These are phyloP conservation scores for Dendrostoma leiphaemia DNA, from an alignment of 2,329 filamentous ascomycete species.

Conservation along the genomic window DNA sequence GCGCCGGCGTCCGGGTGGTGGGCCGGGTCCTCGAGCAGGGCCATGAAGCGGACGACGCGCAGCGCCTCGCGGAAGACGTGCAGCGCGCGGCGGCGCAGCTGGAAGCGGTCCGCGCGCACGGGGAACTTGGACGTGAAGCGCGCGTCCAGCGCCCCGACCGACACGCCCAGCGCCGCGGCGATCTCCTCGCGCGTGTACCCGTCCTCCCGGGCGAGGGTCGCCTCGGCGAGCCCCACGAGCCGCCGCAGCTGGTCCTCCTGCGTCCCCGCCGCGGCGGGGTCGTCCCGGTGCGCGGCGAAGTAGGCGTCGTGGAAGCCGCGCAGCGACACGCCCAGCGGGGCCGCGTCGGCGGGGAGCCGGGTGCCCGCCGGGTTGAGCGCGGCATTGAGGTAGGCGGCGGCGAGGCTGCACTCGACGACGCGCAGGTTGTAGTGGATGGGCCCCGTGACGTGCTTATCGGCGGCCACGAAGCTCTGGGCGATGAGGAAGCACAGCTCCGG, in stretches of 20 bases:
- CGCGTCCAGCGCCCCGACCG: constrained; percentile 68
- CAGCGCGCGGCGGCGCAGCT: constrained; percentile 79
- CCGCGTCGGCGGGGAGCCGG: constrained; percentile 70
- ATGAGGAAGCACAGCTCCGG: constrained; percentile 90
- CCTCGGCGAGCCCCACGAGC: constrained; percentile 66
- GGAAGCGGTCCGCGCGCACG: constrained; percentile 83
- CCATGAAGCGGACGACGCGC: constrained; percentile 80
- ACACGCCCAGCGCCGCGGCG: constrained; percentile 66
- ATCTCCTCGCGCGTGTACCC: constrained; percentile 91
- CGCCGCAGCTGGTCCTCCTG: constrained; percentile 67
- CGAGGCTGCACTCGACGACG: constrained; percentile 91
- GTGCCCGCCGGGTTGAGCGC: constrained; percentile 55
- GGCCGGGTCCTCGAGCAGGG: constrained; percentile 61
- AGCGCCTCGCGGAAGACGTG: constrained; percentile 91
- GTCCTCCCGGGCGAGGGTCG: constrained; percentile 72
- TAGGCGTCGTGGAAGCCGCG: constrained; percentile 84
- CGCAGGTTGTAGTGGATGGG: constrained; percentile 95
- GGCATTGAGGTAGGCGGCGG: constrained; percentile 67
- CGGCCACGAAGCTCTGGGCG: constrained; percentile 88
- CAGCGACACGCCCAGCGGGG: constrained; percentile 78
- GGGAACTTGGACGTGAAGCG: constrained; percentile 86
- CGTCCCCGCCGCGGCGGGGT: constrained; percentile 29
- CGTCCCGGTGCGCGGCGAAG: constrained; percentile 55
- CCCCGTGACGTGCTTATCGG: constrained; percentile 91
- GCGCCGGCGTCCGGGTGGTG: constrained; percentile 39